Evolutionary conservation across 2,329 filamentous ascomycete species (phyloP).

Genomic region (Juglanconis oblonga): DNA sequence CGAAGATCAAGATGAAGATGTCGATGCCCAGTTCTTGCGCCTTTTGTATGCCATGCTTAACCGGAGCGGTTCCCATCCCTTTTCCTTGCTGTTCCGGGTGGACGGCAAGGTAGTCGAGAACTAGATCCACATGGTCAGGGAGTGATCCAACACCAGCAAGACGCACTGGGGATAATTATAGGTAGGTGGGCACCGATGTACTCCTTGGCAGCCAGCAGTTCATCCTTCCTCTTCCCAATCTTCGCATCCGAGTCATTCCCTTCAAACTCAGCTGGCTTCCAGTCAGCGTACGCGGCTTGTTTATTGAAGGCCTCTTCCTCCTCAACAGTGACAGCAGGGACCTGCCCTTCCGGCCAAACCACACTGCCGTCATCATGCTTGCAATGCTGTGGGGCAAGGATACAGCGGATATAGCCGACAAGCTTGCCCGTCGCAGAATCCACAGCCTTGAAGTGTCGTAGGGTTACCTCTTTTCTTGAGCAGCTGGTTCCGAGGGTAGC

Average conservation of each 20-base stretch:
- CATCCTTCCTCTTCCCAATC: slow-evolving; percentile 9
- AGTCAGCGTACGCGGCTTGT: slow-evolving; percentile 16
- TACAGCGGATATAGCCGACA: slow-evolving; percentile 23
- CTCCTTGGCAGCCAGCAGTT: slow-evolving; percentile 13
- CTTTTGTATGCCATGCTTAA: slow-evolving; percentile 21
- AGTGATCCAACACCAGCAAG: too few species aligned
- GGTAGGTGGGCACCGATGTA: slow-evolving; percentile 12
- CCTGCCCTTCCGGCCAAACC: slow-evolving; percentile 20
- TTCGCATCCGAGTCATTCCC: slow-evolving; percentile 17
- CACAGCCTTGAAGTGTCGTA: slow-evolving; percentile 23
- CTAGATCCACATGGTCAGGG: slow-evolving; percentile 9
- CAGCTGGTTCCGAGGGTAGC: slow-evolving; percentile 17
- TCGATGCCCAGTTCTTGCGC: slow-evolving; percentile 23
- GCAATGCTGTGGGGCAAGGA: slow-evolving; percentile 8
- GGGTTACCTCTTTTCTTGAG: slow-evolving; percentile 15
- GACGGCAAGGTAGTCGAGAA: slow-evolving; percentile 26
- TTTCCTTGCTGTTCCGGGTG: slow-evolving; percentile 22
- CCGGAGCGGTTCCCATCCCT: slow-evolving; percentile 23
- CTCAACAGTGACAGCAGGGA: slow-evolving; percentile 15
- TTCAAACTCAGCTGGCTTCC: slow-evolving; percentile 5
- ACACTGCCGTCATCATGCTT: not conserved
- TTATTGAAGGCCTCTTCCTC: slow-evolving; percentile 16
- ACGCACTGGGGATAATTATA: not conserved
- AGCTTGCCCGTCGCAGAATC: slow-evolving; percentile 20
- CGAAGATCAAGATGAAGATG: slow-evolving; percentile 23